Evolutionary conservation across 768 basidiomycete genomes (phyloP).

Genomic region (Cyclocybe cylindracea): DNA sequence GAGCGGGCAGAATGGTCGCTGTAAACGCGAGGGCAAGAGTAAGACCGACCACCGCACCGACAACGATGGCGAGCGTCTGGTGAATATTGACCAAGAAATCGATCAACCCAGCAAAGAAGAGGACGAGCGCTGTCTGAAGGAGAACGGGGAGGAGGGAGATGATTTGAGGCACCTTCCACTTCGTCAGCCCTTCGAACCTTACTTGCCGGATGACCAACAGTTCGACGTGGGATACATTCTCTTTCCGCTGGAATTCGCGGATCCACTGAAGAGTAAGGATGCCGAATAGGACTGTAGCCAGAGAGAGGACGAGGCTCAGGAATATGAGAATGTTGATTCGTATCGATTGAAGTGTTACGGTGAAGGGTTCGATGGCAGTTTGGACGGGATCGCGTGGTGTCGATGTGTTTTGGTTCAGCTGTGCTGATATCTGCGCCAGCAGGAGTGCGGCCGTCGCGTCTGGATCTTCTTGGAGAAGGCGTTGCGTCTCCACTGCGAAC

Average conservation of each 20-base stretch:
- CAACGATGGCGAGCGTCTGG: slow-evolving; percentile 11
- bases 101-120: slow-evolving; percentile 23
- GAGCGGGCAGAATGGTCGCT: slow-evolving; percentile 16
- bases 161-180: slow-evolving; percentile 21
- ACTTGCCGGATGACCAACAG: slow-evolving; percentile 18
- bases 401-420: not conserved
- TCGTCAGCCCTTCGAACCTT: slow-evolving; percentile 17
- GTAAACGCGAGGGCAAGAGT: slow-evolving; percentile 8
- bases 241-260: slow-evolving; percentile 16
- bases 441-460: not conserved
- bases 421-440: not conserved
- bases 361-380: not conserved
- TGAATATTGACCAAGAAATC: slow-evolving; percentile 19
- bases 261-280: slow-evolving; percentile 20
- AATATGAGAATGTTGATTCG: slow-evolving; percentile 16
- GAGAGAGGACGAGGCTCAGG: slow-evolving; percentile 15
- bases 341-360: not conserved
- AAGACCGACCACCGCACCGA: slow-evolving; percentile 11
- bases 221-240: slow-evolving; percentile 4
- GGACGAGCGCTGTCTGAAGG: slow-evolving; percentile 19
- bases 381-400: not conserved
- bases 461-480: slow-evolving; percentile 8
- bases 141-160: slow-evolving; percentile 20
- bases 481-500: slow-evolving; percentile 14
- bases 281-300: slow-evolving; percentile 14